phyloP scores from a whole-genome alignment of 148 eudicot species.

The Camellia japonica region DNA sequence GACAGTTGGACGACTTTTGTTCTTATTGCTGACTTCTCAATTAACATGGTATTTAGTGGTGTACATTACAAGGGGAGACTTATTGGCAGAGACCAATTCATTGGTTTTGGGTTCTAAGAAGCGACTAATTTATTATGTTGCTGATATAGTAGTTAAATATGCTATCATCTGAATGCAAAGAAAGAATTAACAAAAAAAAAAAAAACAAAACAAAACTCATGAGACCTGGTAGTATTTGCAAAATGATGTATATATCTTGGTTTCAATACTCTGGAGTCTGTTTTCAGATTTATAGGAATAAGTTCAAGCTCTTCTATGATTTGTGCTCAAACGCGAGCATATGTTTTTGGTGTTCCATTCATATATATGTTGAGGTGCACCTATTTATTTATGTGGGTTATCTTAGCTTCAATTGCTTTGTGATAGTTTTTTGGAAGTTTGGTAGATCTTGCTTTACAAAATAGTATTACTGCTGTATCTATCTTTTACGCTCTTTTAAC shows the following conservation, averaged over 20 bases:
- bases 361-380: conserved; percentile 6
- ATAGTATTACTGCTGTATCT: background rate
- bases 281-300: conserved; percentile 8
- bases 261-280: background rate
- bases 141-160: conserved; percentile 9
- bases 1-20: background rate
- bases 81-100: background rate
- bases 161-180: conserved; percentile 10
- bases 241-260: conserved; percentile 6
- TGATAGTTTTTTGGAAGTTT: background rate
- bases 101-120: conserved; percentile 11
- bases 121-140: conserved; percentile 1
- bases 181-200: too few species aligned
- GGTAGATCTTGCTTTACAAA: background rate
- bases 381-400: conserved; percentile 10
- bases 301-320: conserved; percentile 12
- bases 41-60: background rate
- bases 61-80: background rate
- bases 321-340: conserved; percentile 1
- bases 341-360: conserved; percentile 7
- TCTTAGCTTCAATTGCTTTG: background rate
- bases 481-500: conserved; percentile 7
- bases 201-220: too few species aligned
- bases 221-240: background rate
- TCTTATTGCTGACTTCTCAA: conserved; percentile 13